phyloP scores from a whole-genome alignment of 2,329 filamentous ascomycete species.

The Sporothrix inflata region DNA sequence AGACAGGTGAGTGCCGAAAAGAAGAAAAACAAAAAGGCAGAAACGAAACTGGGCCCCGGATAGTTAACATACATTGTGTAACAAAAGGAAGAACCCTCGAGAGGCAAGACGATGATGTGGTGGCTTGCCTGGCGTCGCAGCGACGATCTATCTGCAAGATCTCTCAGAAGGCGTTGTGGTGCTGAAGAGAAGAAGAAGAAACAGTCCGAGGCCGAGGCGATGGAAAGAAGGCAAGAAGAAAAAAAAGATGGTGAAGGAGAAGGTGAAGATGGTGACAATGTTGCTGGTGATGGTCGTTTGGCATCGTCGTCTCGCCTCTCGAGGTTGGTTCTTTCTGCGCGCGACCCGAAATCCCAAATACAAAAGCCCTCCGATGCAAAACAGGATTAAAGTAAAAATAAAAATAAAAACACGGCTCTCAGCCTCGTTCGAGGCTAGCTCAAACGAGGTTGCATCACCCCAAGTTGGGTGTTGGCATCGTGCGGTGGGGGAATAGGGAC shows the following conservation, averaged over 20 bases:
- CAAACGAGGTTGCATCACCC: slow-evolving; percentile 9
- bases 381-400: slow-evolving; percentile 21
- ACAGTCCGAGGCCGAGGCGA: slow-evolving; percentile 23
- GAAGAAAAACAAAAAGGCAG: slow-evolving; percentile 23
- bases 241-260: background rate
- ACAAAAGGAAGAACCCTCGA: slow-evolving; percentile 41
- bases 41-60: slow-evolving; percentile 39
- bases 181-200: slow-evolving; percentile 21
- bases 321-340: slow-evolving; percentile 25
- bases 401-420: slow-evolving; percentile 3
- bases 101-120: slow-evolving; percentile 61
- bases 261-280: background rate
- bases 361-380: slow-evolving; percentile 9
- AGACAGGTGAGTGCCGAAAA: slow-evolving; percentile 18
- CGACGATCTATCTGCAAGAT: slow-evolving; percentile 26
- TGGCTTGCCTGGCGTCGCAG: slow-evolving; percentile 63
- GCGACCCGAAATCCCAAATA: slow-evolving; percentile 5
- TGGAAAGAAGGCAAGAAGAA: background rate
- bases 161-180: slow-evolving; percentile 14
- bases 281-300: background rate
- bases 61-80: slow-evolving; percentile 67
- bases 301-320: slow-evolving; percentile 31
- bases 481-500: slow-evolving; percentile 12
- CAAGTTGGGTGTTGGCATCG: background rate
- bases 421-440: slow-evolving; percentile 21